Conservation (phyloP, 2,329 filamentous ascomycete genomes). For the Apiospora arundinis region DNA sequence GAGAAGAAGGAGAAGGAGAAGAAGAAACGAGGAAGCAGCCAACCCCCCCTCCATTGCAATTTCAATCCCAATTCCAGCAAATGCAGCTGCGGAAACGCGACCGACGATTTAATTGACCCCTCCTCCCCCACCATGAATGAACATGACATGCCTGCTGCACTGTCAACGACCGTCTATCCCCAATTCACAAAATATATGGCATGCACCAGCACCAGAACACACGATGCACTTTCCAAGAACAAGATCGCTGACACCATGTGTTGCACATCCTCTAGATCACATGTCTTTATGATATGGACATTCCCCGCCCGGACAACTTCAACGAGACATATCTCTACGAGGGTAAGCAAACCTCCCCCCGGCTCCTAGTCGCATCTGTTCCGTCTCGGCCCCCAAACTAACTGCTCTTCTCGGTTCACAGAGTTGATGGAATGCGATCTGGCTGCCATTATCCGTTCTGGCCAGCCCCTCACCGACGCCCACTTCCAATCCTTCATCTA, state of each 20-base stretch:
- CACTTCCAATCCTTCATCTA: constrained; percentile 99
- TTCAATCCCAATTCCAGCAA: not conserved
- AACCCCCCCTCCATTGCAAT: constrained; percentile 17
- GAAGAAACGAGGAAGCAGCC: not conserved
- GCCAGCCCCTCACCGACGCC: constrained; percentile 94
- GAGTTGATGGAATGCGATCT: constrained; percentile 99
- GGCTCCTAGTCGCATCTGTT: not conserved
- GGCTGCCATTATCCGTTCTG: constrained; percentile 96
- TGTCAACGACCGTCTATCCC: not conserved
- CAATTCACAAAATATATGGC: not conserved
- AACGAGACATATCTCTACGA: constrained; percentile 99
- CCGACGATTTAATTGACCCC: constrained; percentile 7
- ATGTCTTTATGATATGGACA: constrained; percentile 99
- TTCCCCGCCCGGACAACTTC: constrained; percentile 95
- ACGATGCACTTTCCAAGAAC: not conserved
- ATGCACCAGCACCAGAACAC: not conserved
- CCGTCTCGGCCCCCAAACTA: constrained; percentile 21
- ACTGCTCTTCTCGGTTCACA: constrained; percentile 44
- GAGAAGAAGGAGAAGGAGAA: not conserved
- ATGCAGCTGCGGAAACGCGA: constrained; percentile 4
- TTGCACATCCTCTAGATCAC: constrained; percentile 75
- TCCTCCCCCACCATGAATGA: constrained; percentile 1
- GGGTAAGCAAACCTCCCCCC: constrained; percentile 61
- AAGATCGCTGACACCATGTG: constrained; percentile 44
- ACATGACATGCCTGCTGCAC: not conserved